A percentile compares a stretch with the other conserved stretches of the same genome.
These are phyloP conservation scores for Hypoxylon perforatum DNA, from an alignment of 495 filamentous ascomycete genomes.

Conservation along the genomic window DNA sequence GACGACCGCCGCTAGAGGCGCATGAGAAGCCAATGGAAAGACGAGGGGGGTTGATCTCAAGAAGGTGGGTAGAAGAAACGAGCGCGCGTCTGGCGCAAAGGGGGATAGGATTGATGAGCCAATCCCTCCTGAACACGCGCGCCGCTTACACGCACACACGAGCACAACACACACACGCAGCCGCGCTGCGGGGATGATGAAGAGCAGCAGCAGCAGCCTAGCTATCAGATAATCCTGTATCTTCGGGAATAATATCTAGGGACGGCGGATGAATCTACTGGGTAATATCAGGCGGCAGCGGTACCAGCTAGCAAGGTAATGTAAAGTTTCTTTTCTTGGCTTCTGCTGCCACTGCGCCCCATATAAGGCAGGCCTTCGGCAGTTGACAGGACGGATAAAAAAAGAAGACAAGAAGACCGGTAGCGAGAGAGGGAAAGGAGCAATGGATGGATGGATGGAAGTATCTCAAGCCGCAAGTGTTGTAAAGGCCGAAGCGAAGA, in stretches of 20 bases:
- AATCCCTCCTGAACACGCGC: slow-evolving; percentile 33
- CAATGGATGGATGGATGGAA: slow-evolving; percentile 2
- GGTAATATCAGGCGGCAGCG: slow-evolving; percentile 39
- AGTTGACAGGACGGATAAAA: slow-evolving; percentile 24
- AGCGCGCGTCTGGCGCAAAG: slow-evolving; percentile 40
- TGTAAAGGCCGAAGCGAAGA: slow-evolving; percentile 20
- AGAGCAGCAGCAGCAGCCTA: no score
- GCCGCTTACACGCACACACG: slow-evolving; percentile 17
- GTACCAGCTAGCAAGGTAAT: slow-evolving; percentile 24
- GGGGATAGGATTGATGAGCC: slow-evolving; percentile 16
- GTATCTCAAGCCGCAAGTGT: slow-evolving; percentile 9
- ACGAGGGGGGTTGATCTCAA: slow-evolving; percentile 11
- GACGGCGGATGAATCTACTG: slow-evolving; percentile 40
- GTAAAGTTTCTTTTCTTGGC: slow-evolving; percentile 29
- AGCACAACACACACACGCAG: slow-evolving; percentile 16
- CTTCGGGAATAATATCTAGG: slow-evolving; percentile 33
- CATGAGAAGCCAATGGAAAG: slow-evolving; percentile 39
- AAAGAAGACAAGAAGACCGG: slow-evolving; percentile 5
- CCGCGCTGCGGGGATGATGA: slow-evolving; percentile 27
- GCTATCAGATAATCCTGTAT: slow-evolving; percentile 15
- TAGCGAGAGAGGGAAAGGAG: slow-evolving; percentile 2
- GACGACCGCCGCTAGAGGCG: slow-evolving; percentile 27
- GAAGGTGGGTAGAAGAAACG: slow-evolving; percentile 11
- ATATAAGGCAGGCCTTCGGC: slow-evolving; percentile 38
- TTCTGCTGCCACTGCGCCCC: slow-evolving; percentile 29